Evolutionary conservation across 441 rosid genomes (phyloP).

Genomic region (Biscutella auriculata): DNA sequence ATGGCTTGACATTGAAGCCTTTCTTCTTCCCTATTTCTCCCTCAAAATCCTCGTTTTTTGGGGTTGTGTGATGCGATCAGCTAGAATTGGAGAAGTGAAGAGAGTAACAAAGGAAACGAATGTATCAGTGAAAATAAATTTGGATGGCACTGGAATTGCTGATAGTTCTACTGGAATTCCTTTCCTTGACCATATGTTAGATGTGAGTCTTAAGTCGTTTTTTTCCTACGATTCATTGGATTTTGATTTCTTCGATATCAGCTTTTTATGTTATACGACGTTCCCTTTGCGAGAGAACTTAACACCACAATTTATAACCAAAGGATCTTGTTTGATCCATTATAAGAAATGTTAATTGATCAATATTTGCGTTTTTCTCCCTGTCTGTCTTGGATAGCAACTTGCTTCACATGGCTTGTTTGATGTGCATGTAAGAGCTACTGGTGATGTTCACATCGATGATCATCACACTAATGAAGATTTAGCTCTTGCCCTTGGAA

Average conservation of each 20-base stretch:
- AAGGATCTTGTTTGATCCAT: not conserved
- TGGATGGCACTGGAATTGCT: slow-evolving; percentile 74
- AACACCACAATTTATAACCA: not conserved
- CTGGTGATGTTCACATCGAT: slow-evolving; percentile 83
- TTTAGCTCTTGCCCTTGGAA: slow-evolving; percentile 88
- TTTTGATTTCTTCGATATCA: not conserved
- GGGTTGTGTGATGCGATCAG: not conserved
- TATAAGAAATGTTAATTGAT: not conserved
- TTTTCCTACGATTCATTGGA: not conserved
- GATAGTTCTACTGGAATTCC: slow-evolving; percentile 65
- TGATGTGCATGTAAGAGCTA: slow-evolving; percentile 74
- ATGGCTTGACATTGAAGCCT: not conserved
- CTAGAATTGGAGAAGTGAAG: slow-evolving; percentile 67
- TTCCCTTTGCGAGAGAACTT: not conserved
- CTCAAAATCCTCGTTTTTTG: not conserved
- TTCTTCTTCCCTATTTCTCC: not conserved
- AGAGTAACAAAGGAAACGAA: slow-evolving; percentile 85
- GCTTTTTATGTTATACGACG: not conserved
- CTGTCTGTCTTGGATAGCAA: slow-evolving; percentile 41
- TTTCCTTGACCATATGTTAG: slow-evolving; percentile 88
- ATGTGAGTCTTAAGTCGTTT: slow-evolving; percentile 41
- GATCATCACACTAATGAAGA: slow-evolving; percentile 94
- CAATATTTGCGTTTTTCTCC: not conserved
- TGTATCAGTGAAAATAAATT: slow-evolving; percentile 58
- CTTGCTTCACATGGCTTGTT: slow-evolving; percentile 88